Base-by-base conservation (phyloP, 495 filamentous ascomycete species). In the Clohesyomyces aquaticus region DNA sequence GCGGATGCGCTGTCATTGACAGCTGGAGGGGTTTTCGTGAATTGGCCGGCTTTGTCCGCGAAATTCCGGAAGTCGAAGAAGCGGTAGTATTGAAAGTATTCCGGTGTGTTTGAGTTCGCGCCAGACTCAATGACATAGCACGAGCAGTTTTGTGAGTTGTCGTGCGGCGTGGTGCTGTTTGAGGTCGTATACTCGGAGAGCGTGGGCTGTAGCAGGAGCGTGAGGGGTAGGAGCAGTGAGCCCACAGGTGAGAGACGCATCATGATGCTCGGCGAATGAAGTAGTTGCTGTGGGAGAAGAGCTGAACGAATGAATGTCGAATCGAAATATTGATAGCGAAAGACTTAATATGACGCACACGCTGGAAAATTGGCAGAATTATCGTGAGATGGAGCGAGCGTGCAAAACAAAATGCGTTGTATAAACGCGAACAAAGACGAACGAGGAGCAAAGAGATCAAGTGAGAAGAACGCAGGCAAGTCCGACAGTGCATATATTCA, bases 61-160 rank as follows among this genome's bases (percentile, higher is more conserved):
- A 80, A 74, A 32, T 78, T 77, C 41, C 87, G 83, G 71, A 86
- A 91, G 76, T 91, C 88, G 76, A 81, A 87, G 72, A 90, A 84
- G 35, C 79, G 79, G 76, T 89, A 85, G 67, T 83, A 77, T 21
- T 78, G 79, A 72, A 88, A 90, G 75, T 83, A 88, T n/a, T 53
- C 32, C 9, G 63, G 63, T 3, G 63, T 55, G 18, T 55, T 55
- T 3, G 66, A 59, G 45, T 59, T 41, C 27, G 42, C 41, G 22
- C 58, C 62, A 16, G 63, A 59, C 38, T 55, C 38, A 35, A 66
- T 19, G 12, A 56, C 50, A 42, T 70, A 70, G 59, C 67, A 70
- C 3, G 58, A 55, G 55, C 67, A 70, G 49, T 66, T 61, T 35
- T 59, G 26, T 0, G 22, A 51, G 53, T 66, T 66, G 35, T 66